Conservation (phyloP, 1,139 yeast genomes). For the Hanseniaspora uvarum region DNA sequence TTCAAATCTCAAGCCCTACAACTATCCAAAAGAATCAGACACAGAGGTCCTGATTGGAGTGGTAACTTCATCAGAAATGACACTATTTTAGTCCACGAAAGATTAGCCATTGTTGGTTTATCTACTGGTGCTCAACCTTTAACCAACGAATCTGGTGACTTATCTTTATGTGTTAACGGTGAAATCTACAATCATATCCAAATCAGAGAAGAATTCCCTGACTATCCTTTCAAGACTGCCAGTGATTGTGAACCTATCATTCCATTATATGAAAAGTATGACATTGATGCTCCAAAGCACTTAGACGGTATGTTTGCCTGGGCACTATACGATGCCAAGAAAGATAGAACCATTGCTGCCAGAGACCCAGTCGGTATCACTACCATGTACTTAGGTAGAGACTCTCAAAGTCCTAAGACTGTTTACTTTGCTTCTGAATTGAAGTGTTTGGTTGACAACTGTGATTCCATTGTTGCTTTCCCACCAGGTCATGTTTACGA, state of each 20-base stretch:
- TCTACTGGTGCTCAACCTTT: constrained; percentile 98
- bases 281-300: constrained; percentile 77
- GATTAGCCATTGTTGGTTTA: constrained; percentile 90
- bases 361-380: constrained; percentile 98
- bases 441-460: constrained; percentile 85
- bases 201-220: constrained; percentile 61
- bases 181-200: constrained; percentile 95
- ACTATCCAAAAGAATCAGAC: constrained; percentile 84
- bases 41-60: constrained; percentile 99
- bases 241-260: constrained; percentile 97
- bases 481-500: constrained; percentile 98
- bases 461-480: constrained; percentile 86
- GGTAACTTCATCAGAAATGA: constrained; percentile 73
- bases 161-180: constrained; percentile 81
- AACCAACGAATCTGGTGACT: constrained; percentile 63
- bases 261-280: constrained; percentile 81
- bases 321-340: constrained; percentile 72
- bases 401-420: constrained; percentile 57
- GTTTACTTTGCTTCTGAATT: constrained; percentile 88
- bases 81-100: constrained; percentile 82
- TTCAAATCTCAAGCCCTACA: constrained; percentile 85
- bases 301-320: constrained; percentile 98
- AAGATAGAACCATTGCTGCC: constrained; percentile 87
- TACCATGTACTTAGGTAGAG: constrained; percentile 88
- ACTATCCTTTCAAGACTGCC: constrained; percentile 71